Conservation (phyloP, 2,329 filamentous ascomycete species). For the Fusarium xylarioides region DNA sequence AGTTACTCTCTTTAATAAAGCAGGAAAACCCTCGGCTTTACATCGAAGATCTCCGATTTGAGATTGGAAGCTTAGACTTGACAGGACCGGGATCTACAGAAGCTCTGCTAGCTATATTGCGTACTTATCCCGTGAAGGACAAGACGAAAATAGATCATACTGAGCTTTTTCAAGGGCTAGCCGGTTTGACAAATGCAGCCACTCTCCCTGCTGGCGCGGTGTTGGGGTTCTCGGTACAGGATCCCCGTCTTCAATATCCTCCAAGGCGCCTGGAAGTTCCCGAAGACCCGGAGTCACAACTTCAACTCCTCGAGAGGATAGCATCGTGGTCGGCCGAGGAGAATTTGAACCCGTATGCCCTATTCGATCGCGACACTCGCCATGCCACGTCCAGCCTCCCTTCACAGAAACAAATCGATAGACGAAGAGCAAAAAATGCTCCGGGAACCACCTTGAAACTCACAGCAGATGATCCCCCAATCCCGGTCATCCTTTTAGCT, state of each 20-base stretch:
- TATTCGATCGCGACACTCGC: slow-evolving; percentile 76
- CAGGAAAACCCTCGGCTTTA: slow-evolving; percentile 69
- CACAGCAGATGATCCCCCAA: slow-evolving; percentile 72
- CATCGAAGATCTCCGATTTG: slow-evolving; percentile 75
- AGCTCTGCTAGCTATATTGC: slow-evolving; percentile 74
- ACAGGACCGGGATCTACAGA: slow-evolving; percentile 80
- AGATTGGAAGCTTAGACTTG: slow-evolving; percentile 68
- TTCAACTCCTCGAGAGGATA: slow-evolving; percentile 66
- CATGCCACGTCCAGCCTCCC: slow-evolving; percentile 72
- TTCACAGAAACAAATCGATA: slow-evolving; percentile 83
- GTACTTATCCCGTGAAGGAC: slow-evolving; percentile 54
- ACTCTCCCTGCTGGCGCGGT: slow-evolving; percentile 75
- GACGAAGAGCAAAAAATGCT: slow-evolving; percentile 70
- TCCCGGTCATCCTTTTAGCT: slow-evolving; percentile 78
- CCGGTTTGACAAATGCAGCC: slow-evolving; percentile 72
- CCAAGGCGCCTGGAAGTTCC: slow-evolving; percentile 64
- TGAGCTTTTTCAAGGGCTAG: slow-evolving; percentile 60
- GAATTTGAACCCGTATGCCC: slow-evolving; percentile 53
- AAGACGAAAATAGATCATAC: slow-evolving; percentile 52
- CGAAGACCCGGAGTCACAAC: slow-evolving; percentile 49
- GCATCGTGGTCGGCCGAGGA: slow-evolving; percentile 74
- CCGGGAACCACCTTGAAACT: slow-evolving; percentile 71
- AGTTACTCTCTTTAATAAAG: slow-evolving; percentile 66
- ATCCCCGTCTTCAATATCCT: slow-evolving; percentile 84
- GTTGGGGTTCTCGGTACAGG: slow-evolving; percentile 76